Evolutionary conservation across 192 early-diverging fungal species (phyloP).

Genomic region (Mortierella antarctica): DNA sequence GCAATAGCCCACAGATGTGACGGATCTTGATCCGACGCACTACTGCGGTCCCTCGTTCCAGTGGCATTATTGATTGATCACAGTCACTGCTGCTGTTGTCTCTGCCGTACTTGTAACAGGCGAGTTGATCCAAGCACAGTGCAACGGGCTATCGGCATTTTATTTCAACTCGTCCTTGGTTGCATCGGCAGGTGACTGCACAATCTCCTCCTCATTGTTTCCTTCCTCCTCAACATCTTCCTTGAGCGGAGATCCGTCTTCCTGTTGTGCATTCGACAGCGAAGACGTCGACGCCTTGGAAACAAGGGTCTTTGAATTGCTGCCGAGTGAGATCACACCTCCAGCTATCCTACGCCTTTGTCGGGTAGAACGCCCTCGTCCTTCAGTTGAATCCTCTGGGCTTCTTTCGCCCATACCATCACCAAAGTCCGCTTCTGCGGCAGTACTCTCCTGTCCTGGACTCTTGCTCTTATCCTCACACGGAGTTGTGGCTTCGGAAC

Average conservation of each 20-base stretch:
- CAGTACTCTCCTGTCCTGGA: neutral
- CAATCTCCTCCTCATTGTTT: neutral
- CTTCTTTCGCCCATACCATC: slow-evolving; percentile 1
- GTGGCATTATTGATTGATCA: too few relatives aligned
- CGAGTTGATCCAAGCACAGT: too few relatives aligned
- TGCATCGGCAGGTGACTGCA: too few relatives aligned
- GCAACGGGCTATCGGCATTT: too few relatives aligned
- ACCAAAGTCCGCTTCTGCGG: neutral
- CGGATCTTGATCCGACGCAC: too few relatives aligned
- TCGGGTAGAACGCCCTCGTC: slow-evolving; percentile 6
- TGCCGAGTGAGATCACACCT: slow-evolving; percentile 28
- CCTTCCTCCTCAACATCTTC: neutral
- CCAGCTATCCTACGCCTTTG: slow-evolving; percentile 37
- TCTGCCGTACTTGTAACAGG: too few relatives aligned
- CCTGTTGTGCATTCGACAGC: slow-evolving; percentile 22
- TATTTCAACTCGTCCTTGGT: too few relatives aligned
- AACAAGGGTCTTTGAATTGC: slow-evolving; percentile 2
- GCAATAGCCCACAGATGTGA: too few relatives aligned
- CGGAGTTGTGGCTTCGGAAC: neutral
- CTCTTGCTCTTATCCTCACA: slow-evolving; percentile 1
- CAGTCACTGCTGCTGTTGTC: too few relatives aligned
- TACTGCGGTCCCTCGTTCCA: too few relatives aligned
- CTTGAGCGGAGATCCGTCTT: neutral
- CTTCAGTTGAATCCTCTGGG: neutral
- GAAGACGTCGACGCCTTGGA: slow-evolving; percentile 24